These are phyloP conservation scores for Entomortierella chlamydospora DNA, from an alignment of 192 early-diverging fungal genomes.

Conservation along the genomic window DNA sequence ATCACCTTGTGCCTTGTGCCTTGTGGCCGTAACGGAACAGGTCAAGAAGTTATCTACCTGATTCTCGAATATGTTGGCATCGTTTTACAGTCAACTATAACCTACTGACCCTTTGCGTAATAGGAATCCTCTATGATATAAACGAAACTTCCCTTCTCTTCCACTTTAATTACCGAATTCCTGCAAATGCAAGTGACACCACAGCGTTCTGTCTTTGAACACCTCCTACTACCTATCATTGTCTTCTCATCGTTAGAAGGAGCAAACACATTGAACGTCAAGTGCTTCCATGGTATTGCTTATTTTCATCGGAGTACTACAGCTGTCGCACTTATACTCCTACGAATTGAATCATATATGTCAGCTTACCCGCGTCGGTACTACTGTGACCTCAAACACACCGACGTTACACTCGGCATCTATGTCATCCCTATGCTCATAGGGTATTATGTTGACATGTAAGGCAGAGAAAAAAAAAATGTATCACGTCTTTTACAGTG, in stretches of 20 bases:
- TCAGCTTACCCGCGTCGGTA: conserved; percentile 22
- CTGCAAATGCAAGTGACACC: not conserved
- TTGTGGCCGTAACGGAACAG: conserved; percentile 9
- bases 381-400: conserved; percentile 27
- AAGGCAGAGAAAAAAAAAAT: not conserved
- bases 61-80: conserved; percentile 36
- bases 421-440: conserved; percentile 28
- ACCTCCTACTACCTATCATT: conserved; percentile 8
- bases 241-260: conserved; percentile 19
- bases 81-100: conserved; percentile 30
- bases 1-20: not conserved
- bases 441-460: conserved; percentile 26
- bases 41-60: conserved; percentile 13
- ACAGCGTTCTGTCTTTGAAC: conserved; percentile 41
- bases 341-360: conserved; percentile 13
- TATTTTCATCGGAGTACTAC: conserved; percentile 16
- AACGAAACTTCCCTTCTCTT: conserved; percentile 37
- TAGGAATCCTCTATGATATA: conserved; percentile 37
- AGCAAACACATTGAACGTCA: conserved; percentile 14
- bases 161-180: not conserved
- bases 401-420: conserved; percentile 10
- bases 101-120: conserved; percentile 32
- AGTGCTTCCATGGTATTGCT: conserved; percentile 37
- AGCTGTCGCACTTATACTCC: conserved; percentile 19
- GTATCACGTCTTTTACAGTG: not conserved